These are phyloP conservation scores for Gentiana dahurica DNA, from an alignment of 257 asterid species.

Conservation along the genomic window DNA sequence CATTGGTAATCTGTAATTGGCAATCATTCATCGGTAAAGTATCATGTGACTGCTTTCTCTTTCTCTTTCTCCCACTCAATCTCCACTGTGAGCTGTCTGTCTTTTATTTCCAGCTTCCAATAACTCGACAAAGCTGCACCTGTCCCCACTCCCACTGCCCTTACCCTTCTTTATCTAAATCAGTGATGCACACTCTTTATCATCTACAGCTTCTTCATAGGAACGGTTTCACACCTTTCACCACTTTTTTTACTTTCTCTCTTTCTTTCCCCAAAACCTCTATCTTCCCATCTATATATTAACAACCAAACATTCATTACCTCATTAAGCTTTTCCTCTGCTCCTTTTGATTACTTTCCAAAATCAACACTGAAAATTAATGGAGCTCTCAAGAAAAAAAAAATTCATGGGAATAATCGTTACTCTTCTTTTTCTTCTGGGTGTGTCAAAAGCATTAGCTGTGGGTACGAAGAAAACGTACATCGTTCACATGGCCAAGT, in stretches of 20 bases:
- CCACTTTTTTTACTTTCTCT: not conserved
- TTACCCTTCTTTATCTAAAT: not conserved
- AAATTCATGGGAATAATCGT: conserved; percentile 4
- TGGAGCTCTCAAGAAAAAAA: not conserved
- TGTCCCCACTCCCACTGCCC: conserved; percentile 5
- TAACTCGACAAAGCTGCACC: conserved; percentile 9
- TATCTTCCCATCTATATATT: conserved; percentile 3
- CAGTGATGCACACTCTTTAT: no score
- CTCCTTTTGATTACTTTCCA: conserved; percentile 3
- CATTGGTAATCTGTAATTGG: no score
- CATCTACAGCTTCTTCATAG: no score
- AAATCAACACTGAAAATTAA: not conserved
- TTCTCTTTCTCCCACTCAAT: not conserved
- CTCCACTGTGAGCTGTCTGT: not conserved
- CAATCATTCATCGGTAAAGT: no score
- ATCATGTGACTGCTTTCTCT: not conserved
- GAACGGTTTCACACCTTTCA: not conserved
- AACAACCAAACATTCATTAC: not conserved
- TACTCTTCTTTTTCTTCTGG: conserved; percentile 10
- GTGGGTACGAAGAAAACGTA: conserved; percentile 31
- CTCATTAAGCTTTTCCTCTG: conserved; percentile 9
- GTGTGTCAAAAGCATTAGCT: conserved; percentile 13
- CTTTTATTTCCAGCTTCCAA: not conserved
- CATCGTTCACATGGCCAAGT: conserved; percentile 76
- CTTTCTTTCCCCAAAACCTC: not conserved